Percentiles rank a stretch among this genome's conserved stretches.
Conservation (phyloP, 768 basidiomycete genomes). For the Termitomyces sp. region DNA sequence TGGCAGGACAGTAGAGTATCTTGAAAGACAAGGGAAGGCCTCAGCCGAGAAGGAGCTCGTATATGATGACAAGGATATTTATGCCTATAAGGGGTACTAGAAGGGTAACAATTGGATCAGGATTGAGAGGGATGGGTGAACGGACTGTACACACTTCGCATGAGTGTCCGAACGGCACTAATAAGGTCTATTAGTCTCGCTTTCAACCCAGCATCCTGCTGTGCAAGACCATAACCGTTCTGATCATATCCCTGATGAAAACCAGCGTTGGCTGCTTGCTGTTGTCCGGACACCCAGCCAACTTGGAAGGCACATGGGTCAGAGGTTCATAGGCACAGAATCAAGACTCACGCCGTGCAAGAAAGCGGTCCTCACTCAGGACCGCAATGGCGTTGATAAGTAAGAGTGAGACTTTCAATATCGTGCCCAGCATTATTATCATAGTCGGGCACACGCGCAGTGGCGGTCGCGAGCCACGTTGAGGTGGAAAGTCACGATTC, state of each 20-base stretch:
- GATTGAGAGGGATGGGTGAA: constrained; percentile 11
- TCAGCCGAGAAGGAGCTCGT: constrained; percentile 70
- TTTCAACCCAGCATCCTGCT: constrained; percentile 72
- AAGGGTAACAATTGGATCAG: constrained; percentile 6
- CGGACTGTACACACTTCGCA: constrained; percentile 81
- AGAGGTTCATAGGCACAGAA: constrained; percentile 10
- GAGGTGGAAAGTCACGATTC: constrained; percentile 8
- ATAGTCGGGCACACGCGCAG: constrained; percentile 12
- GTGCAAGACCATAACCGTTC: constrained; percentile 46
- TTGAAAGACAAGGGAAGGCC: constrained; percentile 1
- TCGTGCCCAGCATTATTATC: constrained; percentile 61
- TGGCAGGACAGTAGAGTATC: constrained; percentile 2
- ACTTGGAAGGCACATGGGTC: constrained; percentile 42
- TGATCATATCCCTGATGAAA: constrained; percentile 71
- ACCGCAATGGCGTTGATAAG: constrained; percentile 94
- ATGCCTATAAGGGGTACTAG: constrained; percentile 87
- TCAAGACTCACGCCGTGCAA: constrained; percentile 72
- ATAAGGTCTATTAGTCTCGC: constrained; percentile 87
- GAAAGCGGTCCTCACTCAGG: constrained; percentile 93
- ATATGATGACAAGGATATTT: constrained; percentile 84
- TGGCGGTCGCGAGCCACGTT: constrained; percentile 12
- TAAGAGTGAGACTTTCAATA: constrained; percentile 83
- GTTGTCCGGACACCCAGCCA: constrained; percentile 73
- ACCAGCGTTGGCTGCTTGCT: constrained; percentile 47
- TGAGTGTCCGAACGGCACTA: constrained; percentile 90